A percentile compares a stretch with the other conserved stretches of the same genome.
Conservation (phyloP, 176 grass and related monocot genomes). For the Luzula sylvatica region DNA sequence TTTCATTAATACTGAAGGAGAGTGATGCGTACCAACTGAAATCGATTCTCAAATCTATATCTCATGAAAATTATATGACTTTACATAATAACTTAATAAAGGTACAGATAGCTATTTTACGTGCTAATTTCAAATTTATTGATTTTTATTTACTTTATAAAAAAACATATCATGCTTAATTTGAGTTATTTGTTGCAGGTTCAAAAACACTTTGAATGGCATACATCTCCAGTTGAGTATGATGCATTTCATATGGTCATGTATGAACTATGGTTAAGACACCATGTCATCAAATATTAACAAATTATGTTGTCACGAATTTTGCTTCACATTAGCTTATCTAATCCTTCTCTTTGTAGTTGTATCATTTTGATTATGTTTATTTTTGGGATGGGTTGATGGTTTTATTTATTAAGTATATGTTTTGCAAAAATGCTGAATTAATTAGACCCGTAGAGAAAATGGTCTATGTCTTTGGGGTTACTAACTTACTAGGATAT, state of each 20-base stretch:
- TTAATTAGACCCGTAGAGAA: no score
- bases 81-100: slow-evolving; percentile 58
- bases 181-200: slow-evolving; percentile 37
- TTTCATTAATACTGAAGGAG: slow-evolving; percentile 74
- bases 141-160: background rate
- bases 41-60: slow-evolving; percentile 68
- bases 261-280: slow-evolving; percentile 90
- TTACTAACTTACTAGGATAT: no score
- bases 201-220: slow-evolving; percentile 95
- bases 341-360: no score
- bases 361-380: no score
- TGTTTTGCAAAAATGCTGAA: no score
- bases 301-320: no score
- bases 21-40: slow-evolving; percentile 78
- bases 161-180: background rate
- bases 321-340: no score
- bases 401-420: no score
- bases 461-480: no score
- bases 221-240: slow-evolving; percentile 71
- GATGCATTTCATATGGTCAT: slow-evolving; percentile 98
- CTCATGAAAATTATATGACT: slow-evolving; percentile 60
- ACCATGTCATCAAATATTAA: slow-evolving; percentile 74
- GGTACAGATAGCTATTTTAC: slow-evolving; percentile 1
- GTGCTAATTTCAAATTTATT: background rate
- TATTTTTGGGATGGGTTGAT: no score